A percentile compares a stretch with the other conserved stretches of the same genome.
These are phyloP conservation scores for Alternaria gaisen DNA, from an alignment of 2,329 filamentous ascomycete genomes.

Conservation along the genomic window DNA sequence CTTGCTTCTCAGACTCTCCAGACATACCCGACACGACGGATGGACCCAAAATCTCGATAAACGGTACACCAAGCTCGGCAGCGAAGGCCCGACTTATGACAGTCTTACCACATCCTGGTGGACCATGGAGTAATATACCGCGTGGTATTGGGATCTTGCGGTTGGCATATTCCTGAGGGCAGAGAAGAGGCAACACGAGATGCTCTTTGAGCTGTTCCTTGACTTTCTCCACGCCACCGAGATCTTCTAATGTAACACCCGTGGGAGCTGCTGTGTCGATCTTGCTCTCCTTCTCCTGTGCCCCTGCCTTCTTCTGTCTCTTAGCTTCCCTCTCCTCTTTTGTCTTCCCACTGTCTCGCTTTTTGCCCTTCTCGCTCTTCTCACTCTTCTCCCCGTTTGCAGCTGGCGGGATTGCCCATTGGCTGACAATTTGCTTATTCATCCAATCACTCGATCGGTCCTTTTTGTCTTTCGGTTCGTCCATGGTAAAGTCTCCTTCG, in stretches of 20 bases:
- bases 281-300: slow-evolving; percentile 48
- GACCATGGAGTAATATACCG: slow-evolving; percentile 81
- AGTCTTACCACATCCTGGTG: slow-evolving; percentile 87
- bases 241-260: slow-evolving; percentile 72
- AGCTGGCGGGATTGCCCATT: slow-evolving; percentile 58
- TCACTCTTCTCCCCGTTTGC: slow-evolving; percentile 43
- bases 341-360: slow-evolving; percentile 58
- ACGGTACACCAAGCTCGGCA: slow-evolving; percentile 76
- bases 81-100: slow-evolving; percentile 83
- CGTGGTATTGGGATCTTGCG: slow-evolving; percentile 75
- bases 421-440: slow-evolving; percentile 70
- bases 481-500: slow-evolving; percentile 50
- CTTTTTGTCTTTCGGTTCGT: slow-evolving; percentile 31
- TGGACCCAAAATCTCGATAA: slow-evolving; percentile 82
- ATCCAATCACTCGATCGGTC: slow-evolving; percentile 63
- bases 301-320: slow-evolving; percentile 63
- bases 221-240: slow-evolving; percentile 79
- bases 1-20: slow-evolving; percentile 86
- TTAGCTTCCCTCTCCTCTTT: slow-evolving; percentile 75
- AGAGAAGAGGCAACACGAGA: slow-evolving; percentile 75
- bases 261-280: slow-evolving; percentile 71
- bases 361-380: slow-evolving; percentile 49
- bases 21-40: slow-evolving; percentile 87
- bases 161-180: slow-evolving; percentile 70
- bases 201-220: slow-evolving; percentile 74